Conservation (phyloP, 2,329 filamentous ascomycete genomes). For the Fusarium cicatricum region DNA sequence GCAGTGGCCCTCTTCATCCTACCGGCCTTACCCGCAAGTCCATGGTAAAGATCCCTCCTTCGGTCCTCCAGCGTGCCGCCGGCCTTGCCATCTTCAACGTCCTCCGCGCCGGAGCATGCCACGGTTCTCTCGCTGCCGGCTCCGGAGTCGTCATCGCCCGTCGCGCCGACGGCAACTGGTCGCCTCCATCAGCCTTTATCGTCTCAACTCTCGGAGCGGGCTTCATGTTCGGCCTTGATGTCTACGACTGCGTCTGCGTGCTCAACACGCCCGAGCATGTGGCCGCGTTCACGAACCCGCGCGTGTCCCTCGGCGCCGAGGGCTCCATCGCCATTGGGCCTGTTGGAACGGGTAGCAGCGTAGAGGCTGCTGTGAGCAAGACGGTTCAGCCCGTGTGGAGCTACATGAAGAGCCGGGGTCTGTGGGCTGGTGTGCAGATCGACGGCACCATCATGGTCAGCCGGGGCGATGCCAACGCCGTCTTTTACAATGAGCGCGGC, state of each 20-base stretch:
- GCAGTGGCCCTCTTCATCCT: conserved; percentile 43
- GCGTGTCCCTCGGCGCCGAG: conserved; percentile 74
- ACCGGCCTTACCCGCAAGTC: conserved; percentile 45
- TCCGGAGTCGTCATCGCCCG: conserved; percentile 68
- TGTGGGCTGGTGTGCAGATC: conserved; percentile 82
- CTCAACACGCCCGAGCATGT: conserved; percentile 75
- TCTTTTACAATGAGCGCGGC: conserved; percentile 73
- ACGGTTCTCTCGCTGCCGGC: conserved; percentile 65
- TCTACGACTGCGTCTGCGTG: conserved; percentile 80
- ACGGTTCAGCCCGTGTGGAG: conserved; percentile 73
- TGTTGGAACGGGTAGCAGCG: conserved; percentile 68
- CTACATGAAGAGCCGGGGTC: conserved; percentile 81
- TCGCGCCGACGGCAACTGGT: conserved; percentile 69
- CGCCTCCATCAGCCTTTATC: conserved; percentile 75
- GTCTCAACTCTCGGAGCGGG: conserved; percentile 75
- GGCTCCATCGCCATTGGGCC: conserved; percentile 70
- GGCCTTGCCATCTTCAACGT: conserved; percentile 71
- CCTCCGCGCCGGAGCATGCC: conserved; percentile 65
- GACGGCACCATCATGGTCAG: conserved; percentile 83
- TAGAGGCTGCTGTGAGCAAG: conserved; percentile 51
- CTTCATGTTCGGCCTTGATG: conserved; percentile 76
- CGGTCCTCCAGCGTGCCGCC: conserved; percentile 62
- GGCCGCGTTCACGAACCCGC: conserved; percentile 71
- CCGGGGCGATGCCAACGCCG: conserved; percentile 78
- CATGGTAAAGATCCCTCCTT: conserved; percentile 49